phyloP scores from a whole-genome alignment of 495 filamentous ascomycete genomes.

The Penicillium salamii region DNA sequence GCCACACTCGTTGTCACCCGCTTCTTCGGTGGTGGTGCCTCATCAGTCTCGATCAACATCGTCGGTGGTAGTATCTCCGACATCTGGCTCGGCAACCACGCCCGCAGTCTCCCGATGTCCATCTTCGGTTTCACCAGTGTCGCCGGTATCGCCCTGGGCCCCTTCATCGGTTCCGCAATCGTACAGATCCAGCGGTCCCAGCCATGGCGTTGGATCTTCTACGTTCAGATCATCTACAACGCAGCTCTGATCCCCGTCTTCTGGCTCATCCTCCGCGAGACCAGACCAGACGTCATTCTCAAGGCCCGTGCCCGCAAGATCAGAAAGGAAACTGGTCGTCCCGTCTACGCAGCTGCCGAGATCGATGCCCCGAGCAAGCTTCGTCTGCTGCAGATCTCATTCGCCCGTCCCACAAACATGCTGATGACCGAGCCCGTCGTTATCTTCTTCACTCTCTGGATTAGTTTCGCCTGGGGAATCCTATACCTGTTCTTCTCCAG shows the following conservation, averaged over 20 bases:
- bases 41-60: conserved; percentile 46
- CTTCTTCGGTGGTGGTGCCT: conserved; percentile 49
- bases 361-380: conserved; percentile 22
- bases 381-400: conserved; percentile 30
- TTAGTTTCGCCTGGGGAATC: conserved; percentile 52
- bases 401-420: conserved; percentile 46
- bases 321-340: conserved; percentile 54
- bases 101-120: conserved; percentile 43
- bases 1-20: conserved; percentile 49
- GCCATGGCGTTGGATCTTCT: conserved; percentile 55
- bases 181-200: conserved; percentile 31
- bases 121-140: conserved; percentile 44
- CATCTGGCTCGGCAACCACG: conserved; percentile 39
- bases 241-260: conserved; percentile 41
- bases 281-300: conserved; percentile 51
- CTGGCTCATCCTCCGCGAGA: conserved; percentile 42
- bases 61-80: conserved; percentile 46
- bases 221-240: conserved; percentile 51
- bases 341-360: conserved; percentile 36
- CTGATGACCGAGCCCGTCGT: conserved; percentile 54
- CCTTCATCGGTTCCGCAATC: conserved; percentile 43
- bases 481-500: conserved; percentile 48
- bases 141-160: conserved; percentile 47
- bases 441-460: conserved; percentile 50
- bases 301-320: conserved; percentile 59